These are phyloP conservation scores for Penicillium sp. DNA, from an alignment of 2,329 filamentous ascomycete genomes.

Conservation along the genomic window DNA sequence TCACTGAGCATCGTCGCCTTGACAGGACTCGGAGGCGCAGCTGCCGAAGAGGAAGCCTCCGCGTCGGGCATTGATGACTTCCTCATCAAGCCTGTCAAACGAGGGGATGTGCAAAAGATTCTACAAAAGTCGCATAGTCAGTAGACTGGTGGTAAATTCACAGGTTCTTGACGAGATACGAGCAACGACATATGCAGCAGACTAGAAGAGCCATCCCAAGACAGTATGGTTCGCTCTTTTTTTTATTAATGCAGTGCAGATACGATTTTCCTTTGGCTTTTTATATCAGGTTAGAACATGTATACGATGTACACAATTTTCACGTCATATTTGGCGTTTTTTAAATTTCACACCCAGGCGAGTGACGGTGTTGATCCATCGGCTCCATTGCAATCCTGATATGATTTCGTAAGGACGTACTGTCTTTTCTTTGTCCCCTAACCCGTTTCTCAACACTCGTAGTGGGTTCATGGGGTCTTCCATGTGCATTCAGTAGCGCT, in stretches of 20 bases:
- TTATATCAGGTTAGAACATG: no score
- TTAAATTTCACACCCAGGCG: background rate
- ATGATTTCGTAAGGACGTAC: no score
- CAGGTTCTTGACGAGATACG: background rate
- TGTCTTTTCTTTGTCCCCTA: no score
- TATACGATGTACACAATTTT: background rate
- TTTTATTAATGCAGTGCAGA: background rate
- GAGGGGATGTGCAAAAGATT: background rate
- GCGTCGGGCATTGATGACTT: slow-evolving; percentile 35
- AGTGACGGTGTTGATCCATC: no score
- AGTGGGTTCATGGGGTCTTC: no score
- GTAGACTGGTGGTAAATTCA: background rate
- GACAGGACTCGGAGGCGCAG: slow-evolving; percentile 30
- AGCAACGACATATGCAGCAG: background rate
- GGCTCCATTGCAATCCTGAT: no score
- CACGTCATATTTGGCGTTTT: background rate
- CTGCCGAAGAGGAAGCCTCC: slow-evolving; percentile 31
- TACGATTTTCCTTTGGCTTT: background rate
- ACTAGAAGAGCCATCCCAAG: background rate
- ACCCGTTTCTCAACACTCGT: no score
- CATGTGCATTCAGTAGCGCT: no score
- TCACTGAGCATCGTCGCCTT: slow-evolving; percentile 20
- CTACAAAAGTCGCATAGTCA: background rate
- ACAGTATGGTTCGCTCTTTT: background rate
- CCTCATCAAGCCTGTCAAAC: slow-evolving; percentile 31